Percentiles rank a stretch among this genome's conserved stretches.
Conservation (phyloP, 2,329 filamentous ascomycete genomes). For the Bipolaris bicolor region DNA sequence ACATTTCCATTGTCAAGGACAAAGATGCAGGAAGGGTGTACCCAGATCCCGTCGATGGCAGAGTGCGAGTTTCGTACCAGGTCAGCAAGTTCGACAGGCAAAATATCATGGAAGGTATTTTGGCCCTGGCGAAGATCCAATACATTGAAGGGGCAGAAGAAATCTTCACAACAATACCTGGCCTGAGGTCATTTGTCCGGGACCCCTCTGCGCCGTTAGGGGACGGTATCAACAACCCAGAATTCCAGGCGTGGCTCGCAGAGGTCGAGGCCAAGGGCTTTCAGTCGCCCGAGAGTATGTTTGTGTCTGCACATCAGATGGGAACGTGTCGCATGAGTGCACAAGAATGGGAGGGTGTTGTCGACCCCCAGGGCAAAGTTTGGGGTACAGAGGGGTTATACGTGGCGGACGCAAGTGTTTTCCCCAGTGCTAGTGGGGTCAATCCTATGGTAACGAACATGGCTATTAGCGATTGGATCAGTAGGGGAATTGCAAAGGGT, state of each 20-base stretch:
- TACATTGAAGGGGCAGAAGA: conserved; percentile 82
- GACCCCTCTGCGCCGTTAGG: conserved; percentile 22
- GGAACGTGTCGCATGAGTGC: conserved; percentile 75
- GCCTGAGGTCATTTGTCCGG: conserved; percentile 68
- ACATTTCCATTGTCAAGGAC: conserved; percentile 77
- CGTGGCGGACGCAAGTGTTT: conserved; percentile 76
- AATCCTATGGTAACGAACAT: conserved; percentile 83
- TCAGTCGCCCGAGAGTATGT: conserved; percentile 59
- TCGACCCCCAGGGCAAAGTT: conserved; percentile 55
- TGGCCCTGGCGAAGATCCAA: conserved; percentile 75
- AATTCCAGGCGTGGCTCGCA: conserved; percentile 67
- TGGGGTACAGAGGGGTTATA: conserved; percentile 72
- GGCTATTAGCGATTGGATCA: conserved; percentile 53
- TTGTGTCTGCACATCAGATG: conserved; percentile 81
- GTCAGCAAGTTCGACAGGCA: conserved; percentile 73
- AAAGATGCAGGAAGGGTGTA: conserved; percentile 76
- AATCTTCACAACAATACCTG: conserved; percentile 70
- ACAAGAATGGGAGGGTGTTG: conserved; percentile 49
- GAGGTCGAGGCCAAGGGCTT: conserved; percentile 59
- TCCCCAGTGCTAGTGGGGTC: conserved; percentile 77
- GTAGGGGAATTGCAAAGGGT: conserved; percentile 35
- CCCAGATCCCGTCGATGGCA: conserved; percentile 70
- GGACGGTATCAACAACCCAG: conserved; percentile 62
- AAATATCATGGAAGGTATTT: conserved; percentile 72
- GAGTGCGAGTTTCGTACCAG: conserved; percentile 71